These are phyloP conservation scores for Nepenthes alata DNA, from an alignment of 179 eudicot species.

Conservation along the genomic window DNA sequence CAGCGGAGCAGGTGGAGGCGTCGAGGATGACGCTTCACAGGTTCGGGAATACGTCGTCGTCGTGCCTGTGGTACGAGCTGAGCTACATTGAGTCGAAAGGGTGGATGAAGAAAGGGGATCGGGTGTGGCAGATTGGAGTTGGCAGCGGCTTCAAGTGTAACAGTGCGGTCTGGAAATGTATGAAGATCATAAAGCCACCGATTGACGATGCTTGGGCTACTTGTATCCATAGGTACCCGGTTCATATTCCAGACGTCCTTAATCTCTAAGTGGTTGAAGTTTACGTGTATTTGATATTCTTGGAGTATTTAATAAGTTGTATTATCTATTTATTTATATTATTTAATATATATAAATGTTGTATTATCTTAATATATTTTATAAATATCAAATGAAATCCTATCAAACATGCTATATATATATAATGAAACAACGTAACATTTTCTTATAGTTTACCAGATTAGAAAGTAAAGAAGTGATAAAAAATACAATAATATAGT, in stretches of 20 bases:
- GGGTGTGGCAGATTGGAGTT: slow-evolving; percentile 11
- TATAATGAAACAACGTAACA: too few species aligned
- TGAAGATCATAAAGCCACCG: neutral
- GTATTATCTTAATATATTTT: too few species aligned
- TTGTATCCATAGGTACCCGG: slow-evolving; percentile 9
- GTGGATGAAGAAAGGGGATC: slow-evolving; percentile 7
- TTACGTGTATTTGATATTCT: too few species aligned
- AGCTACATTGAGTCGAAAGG: slow-evolving; percentile 11
- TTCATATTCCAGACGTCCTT: slow-evolving; percentile 3
- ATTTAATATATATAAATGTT: too few species aligned
- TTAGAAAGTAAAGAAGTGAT: too few species aligned
- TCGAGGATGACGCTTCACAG: slow-evolving; percentile 3
- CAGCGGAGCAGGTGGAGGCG: slow-evolving; percentile 7
- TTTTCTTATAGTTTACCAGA: too few species aligned
- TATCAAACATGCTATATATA: too few species aligned
- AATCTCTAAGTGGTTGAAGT: neutral
- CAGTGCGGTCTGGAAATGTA: slow-evolving; percentile 7
- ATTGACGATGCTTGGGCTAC: slow-evolving; percentile 4
- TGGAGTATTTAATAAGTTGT: too few species aligned
- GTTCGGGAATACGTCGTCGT: slow-evolving; percentile 7
- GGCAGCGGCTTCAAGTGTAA: slow-evolving; percentile 13
- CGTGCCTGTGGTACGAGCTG: slow-evolving; percentile 10
- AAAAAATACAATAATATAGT: too few species aligned
- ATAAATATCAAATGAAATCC: too few species aligned
- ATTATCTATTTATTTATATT: too few species aligned